phyloP scores from a whole-genome alignment of 169 alveolate species.

The Eimeria tenella region DNA sequence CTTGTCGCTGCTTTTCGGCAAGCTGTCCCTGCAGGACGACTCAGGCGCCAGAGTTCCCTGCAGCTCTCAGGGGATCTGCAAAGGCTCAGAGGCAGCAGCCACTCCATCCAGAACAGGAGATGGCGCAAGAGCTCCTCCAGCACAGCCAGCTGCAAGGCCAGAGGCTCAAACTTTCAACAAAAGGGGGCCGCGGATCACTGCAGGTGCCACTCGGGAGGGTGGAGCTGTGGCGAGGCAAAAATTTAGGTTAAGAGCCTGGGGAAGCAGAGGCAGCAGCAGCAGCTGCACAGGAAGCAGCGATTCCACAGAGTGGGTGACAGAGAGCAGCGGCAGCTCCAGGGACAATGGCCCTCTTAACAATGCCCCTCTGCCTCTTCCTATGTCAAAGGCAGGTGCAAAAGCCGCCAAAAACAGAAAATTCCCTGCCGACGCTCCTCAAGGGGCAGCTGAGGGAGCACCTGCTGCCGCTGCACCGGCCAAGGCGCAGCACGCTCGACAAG shows the following conservation, averaged over 20 bases:
- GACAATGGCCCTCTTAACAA: neutral
- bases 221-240: slow-evolving; percentile 41
- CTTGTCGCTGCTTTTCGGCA: slow-evolving; percentile 60
- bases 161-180: neutral
- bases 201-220: neutral
- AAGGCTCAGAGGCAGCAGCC: neutral
- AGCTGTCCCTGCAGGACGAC: slow-evolving; percentile 8
- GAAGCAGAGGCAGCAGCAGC: slow-evolving; percentile 52
- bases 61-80: too few relatives aligned
- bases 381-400: slow-evolving; percentile 9
- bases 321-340: neutral
- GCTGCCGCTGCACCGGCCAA: neutral
- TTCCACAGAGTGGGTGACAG: neutral
- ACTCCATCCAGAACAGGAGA: neutral
- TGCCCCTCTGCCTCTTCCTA: neutral
- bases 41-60: neutral
- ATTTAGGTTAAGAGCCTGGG: neutral
- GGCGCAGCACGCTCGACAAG: neutral
- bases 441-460: neutral
- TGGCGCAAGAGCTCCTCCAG: neutral
- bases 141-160: neutral
- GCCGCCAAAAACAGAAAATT: slow-evolving; percentile 5
- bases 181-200: neutral
- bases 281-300: slow-evolving; percentile 66
- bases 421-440: neutral